A percentile compares a stretch with the other conserved stretches of the same genome.
phyloP scores from a whole-genome alignment of 148 eudicot genomes.

The Vaccinium darrowii region DNA sequence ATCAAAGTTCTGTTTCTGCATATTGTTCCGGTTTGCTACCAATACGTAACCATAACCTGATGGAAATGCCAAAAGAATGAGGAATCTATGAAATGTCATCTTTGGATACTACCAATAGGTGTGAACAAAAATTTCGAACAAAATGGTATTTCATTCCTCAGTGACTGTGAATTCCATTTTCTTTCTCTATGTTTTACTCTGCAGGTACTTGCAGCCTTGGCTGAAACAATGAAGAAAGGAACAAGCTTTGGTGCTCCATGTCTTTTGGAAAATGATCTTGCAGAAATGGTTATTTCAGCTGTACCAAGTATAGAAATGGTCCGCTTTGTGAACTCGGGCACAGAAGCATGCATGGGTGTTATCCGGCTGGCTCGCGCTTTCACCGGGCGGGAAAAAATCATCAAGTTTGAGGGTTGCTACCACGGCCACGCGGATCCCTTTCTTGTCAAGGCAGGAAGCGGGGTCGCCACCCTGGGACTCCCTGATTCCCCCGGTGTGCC shows the following conservation, averaged over 20 bases:
- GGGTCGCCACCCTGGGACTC: slow-evolving; percentile 94
- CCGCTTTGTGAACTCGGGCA: slow-evolving; percentile 95
- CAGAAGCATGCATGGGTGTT: slow-evolving; percentile 98
- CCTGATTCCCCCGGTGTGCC: slow-evolving; percentile 98
- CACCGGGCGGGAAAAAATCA: slow-evolving; percentile 69
- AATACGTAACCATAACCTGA: neutral
- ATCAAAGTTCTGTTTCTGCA: neutral
- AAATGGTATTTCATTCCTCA: neutral
- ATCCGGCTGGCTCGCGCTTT: slow-evolving; percentile 93
- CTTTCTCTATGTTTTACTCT: neutral
- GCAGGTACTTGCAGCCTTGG: slow-evolving; percentile 91
- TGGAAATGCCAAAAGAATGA: neutral
- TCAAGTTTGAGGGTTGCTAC: slow-evolving; percentile 98
- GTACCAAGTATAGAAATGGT: slow-evolving; percentile 99
- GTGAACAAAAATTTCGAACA: neutral
- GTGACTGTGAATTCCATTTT: neutral
- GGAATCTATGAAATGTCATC: neutral
- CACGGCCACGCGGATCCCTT: slow-evolving; percentile 98
- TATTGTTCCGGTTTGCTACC: neutral
- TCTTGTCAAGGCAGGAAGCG: slow-evolving; percentile 93
- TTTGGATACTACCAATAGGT: neutral
- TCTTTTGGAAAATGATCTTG: slow-evolving; percentile 82
- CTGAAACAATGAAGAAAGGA: slow-evolving; percentile 95
- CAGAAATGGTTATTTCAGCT: slow-evolving; percentile 93
- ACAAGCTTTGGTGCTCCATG: slow-evolving; percentile 99